Evolutionary conservation across 495 filamentous ascomycete genomes (phyloP).

Genomic region (Aspergillus biplanus): DNA sequence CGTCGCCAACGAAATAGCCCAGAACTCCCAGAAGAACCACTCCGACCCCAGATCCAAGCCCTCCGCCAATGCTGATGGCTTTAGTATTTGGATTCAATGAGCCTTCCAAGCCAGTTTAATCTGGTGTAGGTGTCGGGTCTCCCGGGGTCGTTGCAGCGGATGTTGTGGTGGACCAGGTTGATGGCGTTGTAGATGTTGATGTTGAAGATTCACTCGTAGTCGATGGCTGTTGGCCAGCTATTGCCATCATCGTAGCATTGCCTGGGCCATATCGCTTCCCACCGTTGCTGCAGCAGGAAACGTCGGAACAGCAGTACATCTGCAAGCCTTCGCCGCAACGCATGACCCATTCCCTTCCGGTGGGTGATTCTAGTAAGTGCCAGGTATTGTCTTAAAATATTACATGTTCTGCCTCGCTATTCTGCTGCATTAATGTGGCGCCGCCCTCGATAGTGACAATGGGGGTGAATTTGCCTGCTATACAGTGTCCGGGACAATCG

Average conservation of each 20-base stretch:
- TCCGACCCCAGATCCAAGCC: not conserved
- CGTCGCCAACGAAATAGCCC: not conserved
- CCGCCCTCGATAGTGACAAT: not conserved
- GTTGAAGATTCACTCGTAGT: not conserved
- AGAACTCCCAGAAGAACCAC: slow-evolving; percentile 6
- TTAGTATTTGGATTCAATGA: not conserved
- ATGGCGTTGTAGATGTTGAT: not conserved
- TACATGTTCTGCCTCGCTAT: not conserved
- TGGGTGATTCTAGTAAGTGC: not conserved
- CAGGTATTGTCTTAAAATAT: not conserved
- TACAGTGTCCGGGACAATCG: slow-evolving; percentile 11
- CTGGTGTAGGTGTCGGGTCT: not conserved
- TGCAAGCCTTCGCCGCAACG: slow-evolving; percentile 5
- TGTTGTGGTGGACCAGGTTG: not conserved
- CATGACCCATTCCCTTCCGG: slow-evolving; percentile 15
- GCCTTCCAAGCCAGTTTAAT: not conserved
- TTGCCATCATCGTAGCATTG: slow-evolving; percentile 11
- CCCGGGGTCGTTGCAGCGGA: not conserved
- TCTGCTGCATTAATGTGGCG: not conserved
- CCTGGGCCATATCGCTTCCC: not conserved
- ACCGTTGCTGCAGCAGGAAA: slow-evolving; percentile 11
- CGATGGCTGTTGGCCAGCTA: slow-evolving; percentile 1
- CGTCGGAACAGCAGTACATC: slow-evolving; percentile 16
- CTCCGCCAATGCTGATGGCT: slow-evolving; percentile 1
- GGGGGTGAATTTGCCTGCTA: slow-evolving; percentile 7